Percentiles rank a stretch among this genome's conserved stretches.
Conservation (phyloP, 2,329 filamentous ascomycete species). For the Aspergillus sp. region DNA sequence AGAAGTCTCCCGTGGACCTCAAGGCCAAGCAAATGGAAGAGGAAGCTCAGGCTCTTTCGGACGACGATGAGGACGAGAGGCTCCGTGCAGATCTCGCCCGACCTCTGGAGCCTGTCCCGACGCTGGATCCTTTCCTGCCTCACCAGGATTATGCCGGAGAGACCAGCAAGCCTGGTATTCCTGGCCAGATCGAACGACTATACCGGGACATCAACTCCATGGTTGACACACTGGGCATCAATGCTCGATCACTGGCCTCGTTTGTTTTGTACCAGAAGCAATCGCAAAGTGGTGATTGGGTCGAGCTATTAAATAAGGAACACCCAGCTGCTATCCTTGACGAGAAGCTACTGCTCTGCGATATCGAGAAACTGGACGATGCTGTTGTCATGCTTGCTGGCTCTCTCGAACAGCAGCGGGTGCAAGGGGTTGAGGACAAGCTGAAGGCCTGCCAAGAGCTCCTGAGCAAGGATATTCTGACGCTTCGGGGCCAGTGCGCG, state of each 20-base stretch:
- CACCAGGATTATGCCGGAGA: conserved; percentile 50
- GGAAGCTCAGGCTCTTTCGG: conserved; percentile 40
- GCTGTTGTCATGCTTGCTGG: conserved; percentile 67
- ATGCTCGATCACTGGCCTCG: conserved; percentile 65
- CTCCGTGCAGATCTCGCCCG: conserved; percentile 47
- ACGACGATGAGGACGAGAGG: conserved; percentile 52
- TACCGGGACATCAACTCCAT: conserved; percentile 67
- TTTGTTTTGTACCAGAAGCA: conserved; percentile 55
- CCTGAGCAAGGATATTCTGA: conserved; percentile 65
- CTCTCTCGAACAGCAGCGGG: conserved; percentile 66
- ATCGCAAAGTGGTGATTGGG: conserved; percentile 53
- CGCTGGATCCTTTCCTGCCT: conserved; percentile 51
- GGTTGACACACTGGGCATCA: conserved; percentile 89
- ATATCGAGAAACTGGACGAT: conserved; percentile 68
- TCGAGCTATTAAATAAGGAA: conserved; percentile 42
- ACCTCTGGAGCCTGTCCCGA: conserved; percentile 45
- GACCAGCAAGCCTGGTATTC: conserved; percentile 49
- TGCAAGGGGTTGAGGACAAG: conserved; percentile 69
- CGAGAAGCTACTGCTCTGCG: conserved; percentile 70
- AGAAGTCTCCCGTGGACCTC: conserved; percentile 32
- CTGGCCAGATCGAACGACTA: conserved; percentile 52
- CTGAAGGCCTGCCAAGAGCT: conserved; percentile 69
- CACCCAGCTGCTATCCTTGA: conserved; percentile 70
- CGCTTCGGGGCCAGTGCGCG: conserved; percentile 72
- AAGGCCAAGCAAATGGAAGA: conserved; percentile 34